phyloP scores from a whole-genome alignment of 73 alveolate species.

The Uronychia setigera region DNA sequence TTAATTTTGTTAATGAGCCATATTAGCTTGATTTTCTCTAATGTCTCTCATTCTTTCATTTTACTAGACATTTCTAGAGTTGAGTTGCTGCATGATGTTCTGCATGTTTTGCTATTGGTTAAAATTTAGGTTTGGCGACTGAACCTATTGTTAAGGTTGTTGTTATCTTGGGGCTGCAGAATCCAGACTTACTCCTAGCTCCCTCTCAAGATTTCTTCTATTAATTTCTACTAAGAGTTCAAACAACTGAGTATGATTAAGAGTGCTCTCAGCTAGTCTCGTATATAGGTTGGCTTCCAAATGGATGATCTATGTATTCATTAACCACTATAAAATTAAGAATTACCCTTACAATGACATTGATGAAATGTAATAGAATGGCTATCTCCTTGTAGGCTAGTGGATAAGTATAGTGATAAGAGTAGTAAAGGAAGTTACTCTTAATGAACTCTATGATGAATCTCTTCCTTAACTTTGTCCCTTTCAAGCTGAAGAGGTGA shows the following conservation, averaged over 20 bases:
- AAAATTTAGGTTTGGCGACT: too few relatives aligned
- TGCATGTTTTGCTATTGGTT: too few relatives aligned
- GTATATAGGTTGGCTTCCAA: neutral
- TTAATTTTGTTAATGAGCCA: too few relatives aligned
- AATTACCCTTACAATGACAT: neutral
- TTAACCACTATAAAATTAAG: neutral
- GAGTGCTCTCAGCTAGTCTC: slow-evolving; percentile 1
- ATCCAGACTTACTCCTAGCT: neutral
- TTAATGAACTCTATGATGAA: neutral
- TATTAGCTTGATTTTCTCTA: too few relatives aligned
- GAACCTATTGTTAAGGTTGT: too few relatives aligned
- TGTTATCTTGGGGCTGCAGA: too few relatives aligned
- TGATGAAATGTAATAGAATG: neutral
- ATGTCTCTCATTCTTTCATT: too few relatives aligned
- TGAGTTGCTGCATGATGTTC: too few relatives aligned
- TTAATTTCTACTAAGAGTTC: neutral
- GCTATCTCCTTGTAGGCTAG: neutral
- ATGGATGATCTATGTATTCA: neutral
- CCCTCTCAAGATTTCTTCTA: neutral
- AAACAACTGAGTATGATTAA: neutral
- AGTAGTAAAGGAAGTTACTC: neutral
- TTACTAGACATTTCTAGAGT: too few relatives aligned
- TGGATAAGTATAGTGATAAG: neutral
- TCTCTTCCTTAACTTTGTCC: neutral
- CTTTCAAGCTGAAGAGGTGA: neutral